A percentile compares a stretch with the other conserved stretches of the same genome.
Conservation (phyloP, 345 rosid genomes). For the Conringia planisiliqua region DNA sequence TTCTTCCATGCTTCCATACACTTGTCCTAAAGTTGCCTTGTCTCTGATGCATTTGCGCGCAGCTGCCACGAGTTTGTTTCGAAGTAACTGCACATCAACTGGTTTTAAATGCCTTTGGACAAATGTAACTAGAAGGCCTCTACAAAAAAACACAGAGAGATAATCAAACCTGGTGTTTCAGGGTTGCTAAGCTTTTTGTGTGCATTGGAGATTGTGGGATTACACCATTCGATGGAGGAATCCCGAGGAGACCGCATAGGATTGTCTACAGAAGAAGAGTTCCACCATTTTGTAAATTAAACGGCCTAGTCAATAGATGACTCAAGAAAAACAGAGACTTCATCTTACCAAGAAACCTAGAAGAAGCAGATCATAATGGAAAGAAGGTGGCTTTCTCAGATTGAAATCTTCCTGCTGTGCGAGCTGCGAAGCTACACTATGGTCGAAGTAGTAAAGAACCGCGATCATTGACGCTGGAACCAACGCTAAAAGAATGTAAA, state of each 20-base stretch:
- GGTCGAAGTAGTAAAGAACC: constrained; percentile 92
- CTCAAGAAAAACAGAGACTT: constrained; percentile 9
- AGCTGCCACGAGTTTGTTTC: constrained; percentile 56
- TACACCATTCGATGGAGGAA: constrained; percentile 82
- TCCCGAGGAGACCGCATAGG: constrained; percentile 69
- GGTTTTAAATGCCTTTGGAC: not conserved
- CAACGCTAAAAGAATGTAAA: constrained; percentile 78
- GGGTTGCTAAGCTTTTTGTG: constrained; percentile 76
- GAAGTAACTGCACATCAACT: constrained; percentile 50
- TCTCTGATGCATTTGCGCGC: constrained; percentile 55
- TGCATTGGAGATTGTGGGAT: constrained; percentile 91
- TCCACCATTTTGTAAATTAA: not conserved
- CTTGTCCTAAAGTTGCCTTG: constrained; percentile 60
- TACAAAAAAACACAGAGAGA: not conserved
- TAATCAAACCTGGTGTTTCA: constrained; percentile 64
- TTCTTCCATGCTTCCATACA: constrained; percentile 73
- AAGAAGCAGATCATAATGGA: constrained; percentile 87
- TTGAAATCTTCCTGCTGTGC: constrained; percentile 94
- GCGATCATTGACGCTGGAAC: constrained; percentile 95
- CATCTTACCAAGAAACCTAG: constrained; percentile 71
- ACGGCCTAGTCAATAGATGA: not conserved
- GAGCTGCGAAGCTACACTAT: constrained; percentile 90
- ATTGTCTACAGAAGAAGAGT: constrained; percentile 46
- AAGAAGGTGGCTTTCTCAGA: constrained; percentile 81
- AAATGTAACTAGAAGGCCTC: not conserved